These are phyloP conservation scores for Aspergillus japonicus DNA, from an alignment of 2,329 filamentous ascomycete genomes.

Conservation along the genomic window DNA sequence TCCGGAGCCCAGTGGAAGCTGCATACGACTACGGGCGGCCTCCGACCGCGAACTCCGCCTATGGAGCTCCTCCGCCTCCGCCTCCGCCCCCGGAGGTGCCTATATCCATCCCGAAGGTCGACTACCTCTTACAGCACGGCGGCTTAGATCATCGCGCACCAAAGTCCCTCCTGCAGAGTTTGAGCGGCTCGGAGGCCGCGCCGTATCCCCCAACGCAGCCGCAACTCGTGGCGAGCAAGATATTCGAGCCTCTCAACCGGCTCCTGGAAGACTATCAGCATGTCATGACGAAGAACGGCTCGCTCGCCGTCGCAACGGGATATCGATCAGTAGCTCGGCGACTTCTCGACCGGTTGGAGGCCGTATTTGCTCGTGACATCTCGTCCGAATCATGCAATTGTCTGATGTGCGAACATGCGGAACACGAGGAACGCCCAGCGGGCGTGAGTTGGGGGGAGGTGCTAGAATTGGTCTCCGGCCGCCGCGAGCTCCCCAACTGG, in stretches of 20 bases:
- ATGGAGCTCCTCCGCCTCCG: slow-evolving; percentile 62
- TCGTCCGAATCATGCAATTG: slow-evolving; percentile 83
- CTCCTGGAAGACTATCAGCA: slow-evolving; percentile 82
- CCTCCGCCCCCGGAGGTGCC: slow-evolving; percentile 68
- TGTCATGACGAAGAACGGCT: slow-evolving; percentile 80
- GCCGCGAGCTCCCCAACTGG: slow-evolving; percentile 82
- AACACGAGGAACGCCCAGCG: slow-evolving; percentile 53
- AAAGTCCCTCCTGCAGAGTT: slow-evolving; percentile 63
- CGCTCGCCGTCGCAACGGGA: slow-evolving; percentile 89
- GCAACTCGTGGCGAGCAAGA: slow-evolving; percentile 64
- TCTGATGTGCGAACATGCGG: slow-evolving; percentile 73
- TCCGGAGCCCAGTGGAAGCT: slow-evolving; percentile 37
- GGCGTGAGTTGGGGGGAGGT: slow-evolving; percentile 95
- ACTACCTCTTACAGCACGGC: slow-evolving; percentile 88
- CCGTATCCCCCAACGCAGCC: slow-evolving; percentile 61
- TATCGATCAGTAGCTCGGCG: slow-evolving; percentile 92
- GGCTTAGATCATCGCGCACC: slow-evolving; percentile 71
- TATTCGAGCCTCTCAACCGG: slow-evolving; percentile 80
- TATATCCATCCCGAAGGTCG: slow-evolving; percentile 75
- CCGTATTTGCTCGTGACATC: slow-evolving; percentile 90
- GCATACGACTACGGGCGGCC: slow-evolving; percentile 36
- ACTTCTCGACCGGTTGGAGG: slow-evolving; percentile 83
- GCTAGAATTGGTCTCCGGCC: slow-evolving; percentile 84
- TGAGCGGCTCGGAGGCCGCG: slow-evolving; percentile 55
- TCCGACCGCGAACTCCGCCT: slow-evolving; percentile 30